Percentiles rank a stretch among this genome's conserved stretches.
phyloP scores from a whole-genome alignment of 768 basidiomycete species.

The Leccinum truebloodii region DNA sequence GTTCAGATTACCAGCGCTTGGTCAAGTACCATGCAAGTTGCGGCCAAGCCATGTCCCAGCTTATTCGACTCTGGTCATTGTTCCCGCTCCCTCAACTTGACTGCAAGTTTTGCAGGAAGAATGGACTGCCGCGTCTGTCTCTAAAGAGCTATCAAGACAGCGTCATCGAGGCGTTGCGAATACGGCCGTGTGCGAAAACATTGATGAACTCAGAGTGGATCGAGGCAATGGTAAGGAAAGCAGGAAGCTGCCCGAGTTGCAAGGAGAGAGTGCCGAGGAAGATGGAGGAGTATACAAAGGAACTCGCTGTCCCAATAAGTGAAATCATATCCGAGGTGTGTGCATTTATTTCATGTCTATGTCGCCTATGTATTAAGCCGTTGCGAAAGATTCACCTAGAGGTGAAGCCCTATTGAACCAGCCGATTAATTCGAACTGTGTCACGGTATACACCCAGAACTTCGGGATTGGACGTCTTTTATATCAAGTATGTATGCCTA shows the following conservation, averaged over 20 bases:
- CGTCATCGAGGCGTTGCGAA: constrained; percentile 33
- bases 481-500: constrained; percentile 3
- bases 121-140: constrained; percentile 34
- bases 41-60: constrained; percentile 37
- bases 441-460: constrained; percentile 1
- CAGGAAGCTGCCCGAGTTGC: constrained; percentile 32
- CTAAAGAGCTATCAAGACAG: constrained; percentile 35
- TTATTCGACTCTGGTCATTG: constrained; percentile 32
- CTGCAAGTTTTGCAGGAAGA: constrained; percentile 38
- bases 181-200: constrained; percentile 35
- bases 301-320: constrained; percentile 28
- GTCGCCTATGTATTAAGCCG: neutral
- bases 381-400: constrained; percentile 26
- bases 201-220: constrained; percentile 33
- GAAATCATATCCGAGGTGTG: constrained; percentile 33
- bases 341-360: neutral
- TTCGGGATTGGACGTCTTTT: constrained; percentile 1
- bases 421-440: constrained; percentile 17
- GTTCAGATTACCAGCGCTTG: constrained; percentile 37
- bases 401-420: constrained; percentile 31
- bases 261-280: constrained; percentile 33
- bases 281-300: constrained; percentile 32
- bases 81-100: constrained; percentile 34
- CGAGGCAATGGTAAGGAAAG: constrained; percentile 30
- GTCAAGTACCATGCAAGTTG: constrained; percentile 37